Percentiles rank a stretch among this genome's conserved stretches.
These are phyloP conservation scores for Starmera quercuum DNA, from an alignment of 805 yeast genomes.

Conservation along the genomic window DNA sequence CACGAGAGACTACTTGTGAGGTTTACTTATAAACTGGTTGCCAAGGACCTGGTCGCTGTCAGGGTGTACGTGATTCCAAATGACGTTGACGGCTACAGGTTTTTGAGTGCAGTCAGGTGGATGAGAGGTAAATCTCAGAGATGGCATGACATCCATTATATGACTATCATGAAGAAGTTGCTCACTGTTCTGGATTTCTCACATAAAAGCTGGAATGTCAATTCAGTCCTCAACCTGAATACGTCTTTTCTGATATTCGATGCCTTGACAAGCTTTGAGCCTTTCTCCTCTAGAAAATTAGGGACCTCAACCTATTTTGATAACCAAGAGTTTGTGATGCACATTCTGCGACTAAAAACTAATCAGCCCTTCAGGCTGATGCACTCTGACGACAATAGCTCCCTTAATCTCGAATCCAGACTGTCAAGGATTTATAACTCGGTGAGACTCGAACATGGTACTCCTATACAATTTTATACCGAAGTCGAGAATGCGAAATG, in stretches of 20 bases:
- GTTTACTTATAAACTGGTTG: constrained; percentile 33
- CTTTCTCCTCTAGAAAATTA: constrained; percentile 10
- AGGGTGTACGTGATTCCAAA: constrained; percentile 42
- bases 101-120: constrained; percentile 28
- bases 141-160: constrained; percentile 28
- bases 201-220: constrained; percentile 27
- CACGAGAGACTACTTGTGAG: constrained; percentile 28
- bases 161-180: constrained; percentile 26
- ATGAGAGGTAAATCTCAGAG: constrained; percentile 25
- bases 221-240: neutral
- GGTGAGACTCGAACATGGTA: constrained; percentile 5
- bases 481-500: constrained; percentile 30
- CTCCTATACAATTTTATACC: constrained; percentile 4
- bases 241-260: constrained; percentile 11
- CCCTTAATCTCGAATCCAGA: constrained; percentile 7
- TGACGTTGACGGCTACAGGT: constrained; percentile 30
- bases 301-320: constrained; percentile 8
- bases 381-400: neutral
- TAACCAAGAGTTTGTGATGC: constrained; percentile 17
- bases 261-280: constrained; percentile 7
- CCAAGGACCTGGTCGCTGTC: constrained; percentile 18
- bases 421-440: constrained; percentile 10
- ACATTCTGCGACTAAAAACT: constrained; percentile 27
- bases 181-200: constrained; percentile 36
- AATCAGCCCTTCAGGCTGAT: constrained; percentile 9